A percentile compares a stretch with the other conserved stretches of the same genome.
These are phyloP conservation scores for Arthrobotrys conoides DNA, from an alignment of 2,329 filamentous ascomycete species.

Conservation along the genomic window DNA sequence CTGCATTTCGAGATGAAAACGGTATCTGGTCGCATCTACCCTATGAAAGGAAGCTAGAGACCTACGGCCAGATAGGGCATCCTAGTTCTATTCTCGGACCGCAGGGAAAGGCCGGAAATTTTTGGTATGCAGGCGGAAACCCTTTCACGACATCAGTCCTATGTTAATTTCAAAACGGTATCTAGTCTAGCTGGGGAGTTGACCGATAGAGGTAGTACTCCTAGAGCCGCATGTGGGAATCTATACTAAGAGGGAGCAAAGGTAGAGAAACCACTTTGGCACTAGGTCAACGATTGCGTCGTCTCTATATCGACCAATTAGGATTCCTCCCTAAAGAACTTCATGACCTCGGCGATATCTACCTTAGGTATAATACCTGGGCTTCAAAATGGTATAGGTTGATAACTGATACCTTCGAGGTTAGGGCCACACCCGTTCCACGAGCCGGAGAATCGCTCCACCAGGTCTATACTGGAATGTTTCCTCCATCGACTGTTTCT, in stretches of 20 bases:
- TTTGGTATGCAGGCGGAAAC: constrained; percentile 76
- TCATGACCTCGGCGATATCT: constrained; percentile 73
- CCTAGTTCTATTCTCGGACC: constrained; percentile 79
- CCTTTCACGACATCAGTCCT: not conserved
- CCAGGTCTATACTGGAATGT: constrained; percentile 81
- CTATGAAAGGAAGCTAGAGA: constrained; percentile 83
- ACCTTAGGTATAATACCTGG: constrained; percentile 72
- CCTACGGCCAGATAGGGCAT: constrained; percentile 80
- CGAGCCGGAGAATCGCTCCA: constrained; percentile 83
- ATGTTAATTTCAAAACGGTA: constrained; percentile 9
- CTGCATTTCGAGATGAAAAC: constrained; percentile 72
- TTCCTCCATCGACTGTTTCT: constrained; percentile 73
- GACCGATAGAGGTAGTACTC: constrained; percentile 72
- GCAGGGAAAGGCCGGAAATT: constrained; percentile 78
- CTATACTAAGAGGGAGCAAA: constrained; percentile 64
- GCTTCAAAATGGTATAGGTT: not conserved
- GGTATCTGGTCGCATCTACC: constrained; percentile 73
- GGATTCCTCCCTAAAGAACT: constrained; percentile 75
- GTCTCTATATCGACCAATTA: constrained; percentile 82
- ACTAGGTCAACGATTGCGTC: constrained; percentile 77
- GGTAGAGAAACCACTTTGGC: constrained; percentile 80
- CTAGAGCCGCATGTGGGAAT: not conserved
- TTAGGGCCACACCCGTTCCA: constrained; percentile 77
- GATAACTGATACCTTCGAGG: not conserved
- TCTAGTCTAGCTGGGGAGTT: constrained; percentile 74